Percentiles rank a stretch among this genome's conserved stretches.
Evolutionary conservation across 345 rosid genomes (phyloP).

Genomic region (Pugionium dolabratum): DNA sequence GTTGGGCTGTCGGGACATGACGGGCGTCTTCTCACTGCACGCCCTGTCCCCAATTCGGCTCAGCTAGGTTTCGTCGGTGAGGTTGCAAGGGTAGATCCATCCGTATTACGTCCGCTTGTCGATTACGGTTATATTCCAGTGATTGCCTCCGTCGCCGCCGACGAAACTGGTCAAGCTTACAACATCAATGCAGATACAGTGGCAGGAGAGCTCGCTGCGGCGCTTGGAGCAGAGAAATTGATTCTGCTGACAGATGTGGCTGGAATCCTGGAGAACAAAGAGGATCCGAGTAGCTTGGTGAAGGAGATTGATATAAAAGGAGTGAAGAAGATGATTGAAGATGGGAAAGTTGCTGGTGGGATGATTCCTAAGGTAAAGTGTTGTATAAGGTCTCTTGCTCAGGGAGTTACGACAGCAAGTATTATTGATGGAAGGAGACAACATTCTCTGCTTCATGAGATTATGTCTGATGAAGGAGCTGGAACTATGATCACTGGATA

Average conservation of each 20-base stretch:
- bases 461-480: slow-evolving; percentile 89
- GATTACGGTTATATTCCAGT: slow-evolving; percentile 75
- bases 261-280: slow-evolving; percentile 65
- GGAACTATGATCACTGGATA: slow-evolving; percentile 94
- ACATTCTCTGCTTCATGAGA: slow-evolving; percentile 83
- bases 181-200: slow-evolving; percentile 95
- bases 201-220: slow-evolving; percentile 93
- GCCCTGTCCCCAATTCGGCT: slow-evolving; percentile 70
- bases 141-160: slow-evolving; percentile 88
- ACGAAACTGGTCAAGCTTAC: slow-evolving; percentile 68
- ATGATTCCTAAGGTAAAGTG: slow-evolving; percentile 95
- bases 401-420: slow-evolving; percentile 89
- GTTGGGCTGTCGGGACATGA: slow-evolving; percentile 88
- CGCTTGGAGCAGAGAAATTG: slow-evolving; percentile 88
- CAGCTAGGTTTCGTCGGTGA: slow-evolving; percentile 86
- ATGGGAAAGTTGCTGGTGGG: slow-evolving; percentile 79
- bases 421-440: slow-evolving; percentile 83
- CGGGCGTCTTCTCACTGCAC: slow-evolving; percentile 77
- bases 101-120: slow-evolving; percentile 56
- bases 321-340: slow-evolving; percentile 73
- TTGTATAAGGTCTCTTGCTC: slow-evolving; percentile 78
- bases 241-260: slow-evolving; percentile 85
- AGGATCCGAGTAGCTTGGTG: slow-evolving; percentile 70
- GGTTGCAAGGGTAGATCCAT: slow-evolving; percentile 68
- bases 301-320: slow-evolving; percentile 86